phyloP scores from a whole-genome alignment of 2,329 filamentous ascomycete genomes.

The Arthrobotrys sphaeroides region DNA sequence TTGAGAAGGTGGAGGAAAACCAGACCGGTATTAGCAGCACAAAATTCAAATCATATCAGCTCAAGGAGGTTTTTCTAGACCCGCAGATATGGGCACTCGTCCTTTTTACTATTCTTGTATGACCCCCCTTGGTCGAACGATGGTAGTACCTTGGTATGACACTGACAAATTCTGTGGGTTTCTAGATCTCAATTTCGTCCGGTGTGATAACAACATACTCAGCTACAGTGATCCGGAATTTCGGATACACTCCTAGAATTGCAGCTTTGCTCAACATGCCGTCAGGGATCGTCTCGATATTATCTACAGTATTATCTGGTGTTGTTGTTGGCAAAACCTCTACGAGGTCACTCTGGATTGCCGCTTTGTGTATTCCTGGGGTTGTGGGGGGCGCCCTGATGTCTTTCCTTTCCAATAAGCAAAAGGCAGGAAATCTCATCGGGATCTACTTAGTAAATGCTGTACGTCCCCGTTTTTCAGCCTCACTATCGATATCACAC shows the following conservation, averaged over 20 bases:
- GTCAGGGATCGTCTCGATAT: conserved; percentile 66
- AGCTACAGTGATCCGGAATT: conserved; percentile 65
- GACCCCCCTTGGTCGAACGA: conserved; percentile 53
- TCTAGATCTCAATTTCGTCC: conserved; percentile 65
- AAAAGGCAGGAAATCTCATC: conserved; percentile 64
- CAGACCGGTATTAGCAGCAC: conserved; percentile 69
- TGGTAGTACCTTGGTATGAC: conserved; percentile 15
- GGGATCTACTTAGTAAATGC: conserved; percentile 67
- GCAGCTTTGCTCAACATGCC: conserved; percentile 69
- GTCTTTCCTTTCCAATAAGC: conserved; percentile 65
- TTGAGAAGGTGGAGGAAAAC: conserved; percentile 68
- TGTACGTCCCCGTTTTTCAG: conserved; percentile 57
- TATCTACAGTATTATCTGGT: conserved; percentile 65
- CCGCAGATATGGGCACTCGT: conserved; percentile 67
- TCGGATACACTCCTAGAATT: conserved; percentile 64
- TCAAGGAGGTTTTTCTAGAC: conserved; percentile 66
- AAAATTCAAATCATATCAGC: conserved; percentile 67
- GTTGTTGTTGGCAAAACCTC: conserved; percentile 36
- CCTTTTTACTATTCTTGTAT: conserved; percentile 65
- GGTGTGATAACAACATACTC: conserved; percentile 69
- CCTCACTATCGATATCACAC: not conserved
- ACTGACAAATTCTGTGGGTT: conserved; percentile 21
- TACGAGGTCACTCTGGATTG: conserved; percentile 38
- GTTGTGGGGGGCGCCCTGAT: conserved; percentile 66
- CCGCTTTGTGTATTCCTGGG: conserved; percentile 62